Base-by-base conservation (phyloP, 257 asterid species). In the Phtheirospermum japonicum region DNA sequence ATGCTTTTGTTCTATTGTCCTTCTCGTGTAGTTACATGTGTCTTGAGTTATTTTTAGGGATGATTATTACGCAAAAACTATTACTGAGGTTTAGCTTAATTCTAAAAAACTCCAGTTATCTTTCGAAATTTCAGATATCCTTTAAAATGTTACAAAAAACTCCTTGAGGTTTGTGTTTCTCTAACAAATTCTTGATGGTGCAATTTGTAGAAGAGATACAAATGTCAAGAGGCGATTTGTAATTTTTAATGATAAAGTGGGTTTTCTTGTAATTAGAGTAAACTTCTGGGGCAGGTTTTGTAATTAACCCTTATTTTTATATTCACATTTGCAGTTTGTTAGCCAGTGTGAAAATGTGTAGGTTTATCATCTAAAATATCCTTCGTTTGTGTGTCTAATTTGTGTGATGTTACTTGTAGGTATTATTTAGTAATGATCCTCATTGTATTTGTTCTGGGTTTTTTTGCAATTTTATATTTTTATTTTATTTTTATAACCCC, bases 401-500 rank as follows among this genome's bases (percentile, higher is more conserved):
- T 34, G 32, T 39, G 45, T 32, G 18, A 28, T 51, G 17, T 45
- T 23, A 5, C 34, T 55, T 36, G 18, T 30, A 31, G 66, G 17
- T 14, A 39, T 66, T 59, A 32, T 48, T 43, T 57, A 14, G 51
- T 71, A 14, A 30, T 32, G 45, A 40, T 63, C 17, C 42, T 55
- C 9, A 37, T 66, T 67, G 64, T 10, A 51, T 64, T 9, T 36
- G 2, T 53, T 33, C 48, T 58, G 28, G 28, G 28, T 3, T 23
- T 23, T n/a, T 23, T 3, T 23, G 28, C 28, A 23, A 23, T 1
- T 23, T 23, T n/a, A n/a, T n/a, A n/a, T n/a, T n/a, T n/a, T n/a
- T n/a, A n/a, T n/a, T 23, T 23, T 64, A 48, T 31, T 61, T 40
- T 37, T 61, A n/a, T 76, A 36, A 51, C 57, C 64, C 58, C 73